Conservation (phyloP, 371 early-diverging fungal species). For the Apophysomyces sp. region DNA sequence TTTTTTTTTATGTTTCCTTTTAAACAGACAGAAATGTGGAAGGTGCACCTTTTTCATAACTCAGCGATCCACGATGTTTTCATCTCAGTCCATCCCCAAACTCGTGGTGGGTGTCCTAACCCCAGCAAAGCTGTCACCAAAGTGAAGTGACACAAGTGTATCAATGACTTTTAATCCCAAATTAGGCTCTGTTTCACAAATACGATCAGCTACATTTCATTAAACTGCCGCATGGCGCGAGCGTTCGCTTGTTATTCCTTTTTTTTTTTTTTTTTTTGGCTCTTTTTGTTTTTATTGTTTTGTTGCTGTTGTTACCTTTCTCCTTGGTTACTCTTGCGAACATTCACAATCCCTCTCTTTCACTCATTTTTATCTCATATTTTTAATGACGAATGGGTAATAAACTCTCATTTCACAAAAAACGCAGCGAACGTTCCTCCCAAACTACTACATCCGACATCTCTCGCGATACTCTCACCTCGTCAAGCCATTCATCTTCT, state of each 20-base stretch:
- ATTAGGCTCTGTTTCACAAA: background rate
- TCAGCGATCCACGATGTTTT: background rate
- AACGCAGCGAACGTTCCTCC: background rate
- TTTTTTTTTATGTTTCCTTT: background rate
- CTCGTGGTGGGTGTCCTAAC: constrained; percentile 1
- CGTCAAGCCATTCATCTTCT: constrained; percentile 9
- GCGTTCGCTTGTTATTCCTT: background rate
- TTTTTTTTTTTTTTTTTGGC: background rate
- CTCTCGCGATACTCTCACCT: background rate
- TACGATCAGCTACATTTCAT: constrained; percentile 1
- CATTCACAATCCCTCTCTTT: background rate
- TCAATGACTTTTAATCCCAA: background rate
- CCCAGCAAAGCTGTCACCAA: background rate
- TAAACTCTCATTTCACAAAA: background rate
- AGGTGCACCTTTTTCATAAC: background rate
- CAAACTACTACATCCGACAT: background rate
- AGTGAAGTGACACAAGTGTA: background rate
- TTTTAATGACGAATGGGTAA: constrained; percentile 2
- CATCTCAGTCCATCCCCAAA: background rate
- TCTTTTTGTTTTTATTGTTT: background rate
- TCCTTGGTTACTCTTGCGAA: no score
- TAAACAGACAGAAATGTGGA: background rate
- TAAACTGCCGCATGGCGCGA: constrained; percentile 1
- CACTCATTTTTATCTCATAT: background rate
- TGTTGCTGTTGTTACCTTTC: background rate